Base-by-base conservation (phyloP, 345 rosid species). In the Brassica rapa region DNA sequence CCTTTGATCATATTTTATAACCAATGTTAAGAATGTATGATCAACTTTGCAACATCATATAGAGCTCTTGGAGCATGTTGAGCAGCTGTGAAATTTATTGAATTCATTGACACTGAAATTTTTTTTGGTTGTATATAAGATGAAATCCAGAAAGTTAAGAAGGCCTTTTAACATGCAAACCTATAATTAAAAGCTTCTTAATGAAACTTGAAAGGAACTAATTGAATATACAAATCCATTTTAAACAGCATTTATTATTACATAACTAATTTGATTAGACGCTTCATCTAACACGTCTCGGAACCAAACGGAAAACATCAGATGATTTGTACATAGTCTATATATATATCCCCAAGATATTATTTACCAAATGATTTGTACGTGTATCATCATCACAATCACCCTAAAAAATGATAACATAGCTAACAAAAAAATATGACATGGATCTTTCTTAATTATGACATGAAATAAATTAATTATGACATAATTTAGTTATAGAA, bases 201-300 rank as follows among this genome's bases (percentile, higher is more conserved):
- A 73, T 73, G 43, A 67, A 61, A 32, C 51, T 4, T 25, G 82
- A 68, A 62, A 61, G 71, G 46, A 67, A 67, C 43, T 59, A 73
- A 73, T 35, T 33, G 27, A 62, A 33, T 59, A 57, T 57, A 73
- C 27, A 39, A 14, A 21, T 32, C 51, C 16, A 51, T 32, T 74
- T 61, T 61, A 73, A 67, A 55, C 27, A 39, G 39, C 53, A 51
- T 51, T 74, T 68, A 74, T 62, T 51, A 79, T 43, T 62, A 35
- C 41, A 33, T 62, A 80, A 80, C 74, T 23, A 8, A 37, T 49
- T 30, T 62, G 79, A 80, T 69, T 35, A 68, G 79, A 80, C 82
- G 16, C 62, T 80, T 68, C 66, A 80, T 68, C 82, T 53, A 80
- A 68, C 79, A 67, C 57, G 64, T 73, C 59, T 32, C 55, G 33